These are phyloP conservation scores for Nissolia schottii DNA, from an alignment of 306 rosid genomes.

Conservation along the genomic window DNA sequence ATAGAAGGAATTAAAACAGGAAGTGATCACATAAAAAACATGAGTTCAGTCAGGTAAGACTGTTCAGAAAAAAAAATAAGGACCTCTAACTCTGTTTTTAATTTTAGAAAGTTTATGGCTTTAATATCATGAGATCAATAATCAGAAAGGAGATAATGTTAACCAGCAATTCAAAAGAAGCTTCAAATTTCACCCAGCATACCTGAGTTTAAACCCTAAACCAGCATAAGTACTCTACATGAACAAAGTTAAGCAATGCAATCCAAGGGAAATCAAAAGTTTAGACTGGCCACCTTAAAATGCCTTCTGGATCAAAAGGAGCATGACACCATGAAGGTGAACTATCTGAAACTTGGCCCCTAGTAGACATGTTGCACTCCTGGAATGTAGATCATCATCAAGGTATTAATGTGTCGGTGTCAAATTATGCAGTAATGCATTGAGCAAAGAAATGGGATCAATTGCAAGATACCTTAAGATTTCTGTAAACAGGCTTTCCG, in stretches of 20 bases:
- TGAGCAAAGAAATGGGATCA: constrained; percentile 10
- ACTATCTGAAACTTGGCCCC: constrained; percentile 58
- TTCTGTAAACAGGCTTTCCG: constrained; percentile 73
- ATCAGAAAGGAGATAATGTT: not conserved
- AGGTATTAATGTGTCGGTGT: constrained; percentile 21
- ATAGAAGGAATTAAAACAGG: not conserved
- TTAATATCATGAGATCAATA: not conserved
- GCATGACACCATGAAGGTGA: constrained; percentile 87
- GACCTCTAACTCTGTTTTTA: not conserved
- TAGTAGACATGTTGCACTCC: constrained; percentile 65
- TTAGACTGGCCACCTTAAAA: constrained; percentile 62
- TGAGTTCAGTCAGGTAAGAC: not conserved
- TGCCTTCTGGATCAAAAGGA: constrained; percentile 96
- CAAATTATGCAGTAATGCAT: constrained; percentile 3
- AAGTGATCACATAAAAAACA: not conserved
- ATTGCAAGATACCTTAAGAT: constrained; percentile 60
- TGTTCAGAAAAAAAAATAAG: not conserved
- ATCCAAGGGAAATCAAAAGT: constrained; percentile 1
- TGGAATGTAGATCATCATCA: constrained; percentile 38
- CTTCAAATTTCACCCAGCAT: not conserved
- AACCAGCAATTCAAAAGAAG: not conserved
- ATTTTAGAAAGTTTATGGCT: not conserved
- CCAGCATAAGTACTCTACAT: not conserved
- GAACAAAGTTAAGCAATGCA: not conserved
- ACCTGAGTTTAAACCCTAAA: not conserved